These are phyloP conservation scores for Chrysochromulina parva DNA, from an alignment of 78 protist species.

Conservation along the genomic window DNA sequence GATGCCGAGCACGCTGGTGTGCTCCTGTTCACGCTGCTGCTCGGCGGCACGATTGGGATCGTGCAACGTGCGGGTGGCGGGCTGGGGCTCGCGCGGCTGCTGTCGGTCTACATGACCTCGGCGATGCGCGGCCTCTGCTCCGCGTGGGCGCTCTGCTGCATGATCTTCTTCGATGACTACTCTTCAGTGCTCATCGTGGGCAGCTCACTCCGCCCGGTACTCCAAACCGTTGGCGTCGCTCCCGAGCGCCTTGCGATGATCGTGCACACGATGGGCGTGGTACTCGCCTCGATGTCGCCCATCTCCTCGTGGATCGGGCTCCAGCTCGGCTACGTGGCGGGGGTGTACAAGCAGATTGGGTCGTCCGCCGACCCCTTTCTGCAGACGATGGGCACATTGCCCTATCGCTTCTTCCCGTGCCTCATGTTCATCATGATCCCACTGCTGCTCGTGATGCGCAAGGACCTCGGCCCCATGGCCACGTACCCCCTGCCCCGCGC, in stretches of 20 bases:
- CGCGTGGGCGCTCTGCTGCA: background rate
- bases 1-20: background rate
- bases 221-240: background rate
- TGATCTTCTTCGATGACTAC: slow-evolving; percentile 16
- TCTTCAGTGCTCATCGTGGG: slow-evolving; percentile 22
- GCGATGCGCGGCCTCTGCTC: background rate
- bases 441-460: background rate
- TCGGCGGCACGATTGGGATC: slow-evolving; percentile 14
- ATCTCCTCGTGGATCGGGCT: slow-evolving; percentile 36
- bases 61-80: slow-evolving; percentile 11
- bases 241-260: background rate
- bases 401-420: background rate
- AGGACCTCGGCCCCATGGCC: background rate
- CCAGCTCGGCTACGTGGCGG: background rate
- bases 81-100: background rate
- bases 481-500: background rate
- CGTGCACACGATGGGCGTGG: background rate
- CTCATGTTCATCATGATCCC: background rate
- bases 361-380: background rate
- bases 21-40: slow-evolving; percentile 9
- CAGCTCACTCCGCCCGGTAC: background rate
- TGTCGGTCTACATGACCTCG: background rate
- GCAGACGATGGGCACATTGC: background rate
- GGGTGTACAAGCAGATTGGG: background rate
- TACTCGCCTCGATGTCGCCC: slow-evolving; percentile 18